These are phyloP conservation scores for Vanilla planifolia DNA, from an alignment of 106 monocot genomes.

Conservation along the genomic window DNA sequence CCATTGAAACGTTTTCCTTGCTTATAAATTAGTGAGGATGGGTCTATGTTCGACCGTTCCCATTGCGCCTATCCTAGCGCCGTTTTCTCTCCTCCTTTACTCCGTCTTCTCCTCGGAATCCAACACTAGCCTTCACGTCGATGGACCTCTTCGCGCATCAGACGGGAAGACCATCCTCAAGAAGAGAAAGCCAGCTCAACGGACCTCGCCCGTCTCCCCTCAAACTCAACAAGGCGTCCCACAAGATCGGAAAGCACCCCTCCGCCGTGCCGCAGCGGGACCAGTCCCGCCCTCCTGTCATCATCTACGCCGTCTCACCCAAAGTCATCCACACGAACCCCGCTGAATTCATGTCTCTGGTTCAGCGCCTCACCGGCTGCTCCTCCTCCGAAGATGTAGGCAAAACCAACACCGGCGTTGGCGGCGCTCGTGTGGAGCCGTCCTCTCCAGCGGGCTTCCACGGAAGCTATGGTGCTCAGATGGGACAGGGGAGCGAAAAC, in stretches of 20 bases:
- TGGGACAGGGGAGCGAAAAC: too few species aligned
- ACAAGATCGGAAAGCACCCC: slow-evolving; percentile 35
- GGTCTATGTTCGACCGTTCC: too few species aligned
- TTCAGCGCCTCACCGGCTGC: slow-evolving; percentile 51
- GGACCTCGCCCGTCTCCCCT: slow-evolving; percentile 54
- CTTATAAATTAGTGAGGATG: too few species aligned
- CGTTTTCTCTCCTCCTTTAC: too few species aligned
- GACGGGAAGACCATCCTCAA: neutral
- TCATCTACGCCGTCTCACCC: slow-evolving; percentile 61
- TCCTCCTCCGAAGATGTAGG: neutral
- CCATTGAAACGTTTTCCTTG: too few species aligned
- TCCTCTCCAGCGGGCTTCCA: neutral
- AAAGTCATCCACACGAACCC: slow-evolving; percentile 55
- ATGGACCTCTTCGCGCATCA: slow-evolving; percentile 7
- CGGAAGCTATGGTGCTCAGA: neutral
- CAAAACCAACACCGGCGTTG: neutral
- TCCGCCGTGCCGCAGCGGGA: too few species aligned
- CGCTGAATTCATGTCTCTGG: slow-evolving; percentile 47
- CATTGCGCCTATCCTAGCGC: too few species aligned
- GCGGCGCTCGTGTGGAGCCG: neutral
- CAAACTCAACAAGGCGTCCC: slow-evolving; percentile 34
- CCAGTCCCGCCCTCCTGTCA: slow-evolving; percentile 24
- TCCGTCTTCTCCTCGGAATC: neutral
- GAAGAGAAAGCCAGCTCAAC: slow-evolving; percentile 20
- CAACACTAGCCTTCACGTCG: neutral